A percentile compares a stretch with the other conserved stretches of the same genome.
Conservation (phyloP, 148 eudicot genomes). For the Rhododendron griersonianum region DNA sequence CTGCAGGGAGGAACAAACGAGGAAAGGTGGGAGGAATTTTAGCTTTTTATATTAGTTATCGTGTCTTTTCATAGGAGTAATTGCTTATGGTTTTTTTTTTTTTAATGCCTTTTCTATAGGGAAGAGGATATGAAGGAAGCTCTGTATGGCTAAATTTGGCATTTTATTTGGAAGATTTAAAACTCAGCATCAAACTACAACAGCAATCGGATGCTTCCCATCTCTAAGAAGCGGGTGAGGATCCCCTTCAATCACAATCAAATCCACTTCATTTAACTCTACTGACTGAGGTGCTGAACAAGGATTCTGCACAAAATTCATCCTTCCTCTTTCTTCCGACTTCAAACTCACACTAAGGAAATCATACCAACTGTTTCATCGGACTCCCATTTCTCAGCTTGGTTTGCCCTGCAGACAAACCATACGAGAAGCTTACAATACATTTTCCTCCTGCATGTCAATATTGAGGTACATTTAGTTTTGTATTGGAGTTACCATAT, state of each 20-base stretch:
- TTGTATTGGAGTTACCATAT: not conserved
- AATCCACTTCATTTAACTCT: constrained; percentile 51
- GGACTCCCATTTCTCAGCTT: constrained; percentile 35
- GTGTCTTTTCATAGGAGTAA: not conserved
- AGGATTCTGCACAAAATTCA: constrained; percentile 49
- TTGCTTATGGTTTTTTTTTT: not conserved
- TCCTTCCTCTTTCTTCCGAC: constrained; percentile 33
- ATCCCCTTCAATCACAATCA: constrained; percentile 64
- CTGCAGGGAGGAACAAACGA: not conserved
- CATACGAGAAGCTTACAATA: constrained; percentile 48
- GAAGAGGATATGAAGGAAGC: not conserved
- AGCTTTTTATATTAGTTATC: not conserved
- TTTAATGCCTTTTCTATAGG: not conserved
- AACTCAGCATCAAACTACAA: constrained; percentile 15
- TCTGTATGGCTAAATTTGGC: not conserved
- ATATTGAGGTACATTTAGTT: not conserved
- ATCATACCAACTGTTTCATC: constrained; percentile 52
- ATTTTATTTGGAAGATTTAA: not conserved
- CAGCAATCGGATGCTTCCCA: constrained; percentile 37
- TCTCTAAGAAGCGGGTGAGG: constrained; percentile 49
- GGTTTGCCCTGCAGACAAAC: constrained; percentile 38
- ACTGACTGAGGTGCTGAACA: constrained; percentile 66
- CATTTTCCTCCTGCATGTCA: not conserved
- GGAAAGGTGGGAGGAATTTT: not conserved
- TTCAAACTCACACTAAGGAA: constrained; percentile 45